Conservation (phyloP, 208 protist species). For the Acanthamoeba castellanii region DNA sequence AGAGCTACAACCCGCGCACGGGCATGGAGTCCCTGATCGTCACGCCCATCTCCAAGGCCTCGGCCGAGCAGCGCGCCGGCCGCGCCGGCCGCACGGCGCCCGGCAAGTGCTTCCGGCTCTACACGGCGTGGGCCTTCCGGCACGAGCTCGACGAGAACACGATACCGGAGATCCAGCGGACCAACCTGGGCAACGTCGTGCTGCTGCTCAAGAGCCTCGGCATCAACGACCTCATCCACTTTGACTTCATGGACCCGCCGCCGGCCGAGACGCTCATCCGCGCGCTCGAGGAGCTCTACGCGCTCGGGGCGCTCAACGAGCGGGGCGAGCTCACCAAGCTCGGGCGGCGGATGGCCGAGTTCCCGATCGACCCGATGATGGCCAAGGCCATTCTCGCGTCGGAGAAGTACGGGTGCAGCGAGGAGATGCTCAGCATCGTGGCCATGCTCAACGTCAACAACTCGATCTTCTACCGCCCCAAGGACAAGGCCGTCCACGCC, state of each 20-base stretch:
- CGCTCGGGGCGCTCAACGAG: constrained; percentile 98
- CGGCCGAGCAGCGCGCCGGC: constrained; percentile 97
- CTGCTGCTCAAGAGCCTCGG: constrained; percentile 95
- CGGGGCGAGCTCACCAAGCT: constrained; percentile 95
- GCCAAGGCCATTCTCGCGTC: constrained; percentile 88
- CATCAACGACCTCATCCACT: constrained; percentile 95
- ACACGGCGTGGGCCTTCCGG: constrained; percentile 94
- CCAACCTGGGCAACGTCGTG: constrained; percentile 95
- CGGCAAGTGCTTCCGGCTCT: constrained; percentile 95
- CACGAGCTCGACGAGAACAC: constrained; percentile 92
- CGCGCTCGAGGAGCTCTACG: constrained; percentile 95
- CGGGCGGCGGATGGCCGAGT: constrained; percentile 97
- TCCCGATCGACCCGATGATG: constrained; percentile 97
- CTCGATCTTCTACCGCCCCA: constrained; percentile 91
- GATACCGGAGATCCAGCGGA: constrained; percentile 94
- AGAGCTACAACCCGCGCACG: constrained; percentile 96
- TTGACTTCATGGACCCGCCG: constrained; percentile 99
- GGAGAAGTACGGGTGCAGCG: constrained; percentile 89
- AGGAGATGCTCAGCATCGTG: constrained; percentile 90
- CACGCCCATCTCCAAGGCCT: constrained; percentile 96
- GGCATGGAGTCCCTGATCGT: constrained; percentile 97
- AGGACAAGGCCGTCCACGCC: constrained; percentile 88
- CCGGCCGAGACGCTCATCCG: constrained; percentile 90
- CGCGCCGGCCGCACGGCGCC: constrained; percentile 97
- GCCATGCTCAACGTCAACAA: constrained; percentile 88